phyloP scores from a whole-genome alignment of 2,329 filamentous ascomycete genomes.

The Monosporascus sp. region DNA sequence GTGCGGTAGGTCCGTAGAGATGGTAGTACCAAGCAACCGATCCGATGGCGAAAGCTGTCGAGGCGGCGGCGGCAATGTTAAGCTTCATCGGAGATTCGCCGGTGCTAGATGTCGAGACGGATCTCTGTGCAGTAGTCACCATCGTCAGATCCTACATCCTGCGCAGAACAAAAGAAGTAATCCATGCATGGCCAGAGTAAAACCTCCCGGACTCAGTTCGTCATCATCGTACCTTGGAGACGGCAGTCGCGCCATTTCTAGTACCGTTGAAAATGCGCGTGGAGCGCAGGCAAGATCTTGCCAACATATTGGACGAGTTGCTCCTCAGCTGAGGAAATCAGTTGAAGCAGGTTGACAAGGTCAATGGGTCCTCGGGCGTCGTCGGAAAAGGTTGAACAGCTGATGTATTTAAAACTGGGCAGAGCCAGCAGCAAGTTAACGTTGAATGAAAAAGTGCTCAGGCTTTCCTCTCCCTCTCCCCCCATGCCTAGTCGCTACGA shows the following conservation, averaged over 20 bases:
- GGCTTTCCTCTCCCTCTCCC: no score
- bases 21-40: conserved; percentile 97
- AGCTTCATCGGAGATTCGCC: conserved; percentile 72
- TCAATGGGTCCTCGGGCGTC: conserved; percentile 12
- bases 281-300: conserved; percentile 84
- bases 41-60: conserved; percentile 80
- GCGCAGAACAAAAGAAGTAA: background rate
- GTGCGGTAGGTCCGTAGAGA: conserved; percentile 81
- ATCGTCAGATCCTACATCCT: conserved; percentile 33
- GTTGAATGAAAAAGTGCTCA: background rate
- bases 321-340: conserved; percentile 32
- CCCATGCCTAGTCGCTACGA: background rate
- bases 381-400: background rate
- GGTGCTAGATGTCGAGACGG: conserved; percentile 68
- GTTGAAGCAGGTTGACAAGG: conserved; percentile 22
- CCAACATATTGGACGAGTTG: conserved; percentile 71
- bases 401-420: background rate
- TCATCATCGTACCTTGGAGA: conserved; percentile 66
- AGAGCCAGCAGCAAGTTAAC: background rate
- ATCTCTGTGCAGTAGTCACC: conserved; percentile 41
- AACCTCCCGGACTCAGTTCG: conserved; percentile 29
- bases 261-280: conserved; percentile 78
- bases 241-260: conserved; percentile 65
- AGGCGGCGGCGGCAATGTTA: conserved; percentile 80
- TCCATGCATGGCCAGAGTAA: background rate